Evolutionary conservation across 495 filamentous ascomycete species (phyloP).

Genomic region (Sordaria brevicollis): DNA sequence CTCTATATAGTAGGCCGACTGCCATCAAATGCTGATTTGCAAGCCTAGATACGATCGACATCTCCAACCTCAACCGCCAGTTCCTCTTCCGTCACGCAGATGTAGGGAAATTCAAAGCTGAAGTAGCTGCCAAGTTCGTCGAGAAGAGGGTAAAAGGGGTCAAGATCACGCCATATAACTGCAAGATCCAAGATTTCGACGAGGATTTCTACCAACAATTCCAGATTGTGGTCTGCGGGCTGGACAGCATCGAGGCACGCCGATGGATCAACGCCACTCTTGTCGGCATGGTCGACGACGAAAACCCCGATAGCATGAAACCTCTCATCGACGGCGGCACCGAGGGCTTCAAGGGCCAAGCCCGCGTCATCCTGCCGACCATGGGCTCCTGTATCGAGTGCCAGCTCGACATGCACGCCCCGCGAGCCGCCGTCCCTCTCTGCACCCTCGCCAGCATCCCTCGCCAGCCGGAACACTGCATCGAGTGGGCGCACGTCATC

Average conservation of each 20-base stretch:
- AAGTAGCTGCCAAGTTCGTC: constrained; percentile 85
- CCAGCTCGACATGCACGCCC: constrained; percentile 95
- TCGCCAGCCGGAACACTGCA: constrained; percentile 94
- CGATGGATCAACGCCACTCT: constrained; percentile 97
- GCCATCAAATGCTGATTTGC: not conserved
- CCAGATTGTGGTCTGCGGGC: constrained; percentile 83
- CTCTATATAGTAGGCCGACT: not conserved
- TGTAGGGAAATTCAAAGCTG: constrained; percentile 89
- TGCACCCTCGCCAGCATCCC: constrained; percentile 97
- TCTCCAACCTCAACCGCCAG: constrained; percentile 95
- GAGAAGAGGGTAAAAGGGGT: constrained; percentile 80
- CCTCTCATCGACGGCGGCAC: constrained; percentile 95
- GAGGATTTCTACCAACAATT: constrained; percentile 98
- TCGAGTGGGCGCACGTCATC: constrained; percentile 95
- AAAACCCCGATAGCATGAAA: constrained; percentile 67
- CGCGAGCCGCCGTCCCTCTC: constrained; percentile 83
- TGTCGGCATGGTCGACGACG: constrained; percentile 71
- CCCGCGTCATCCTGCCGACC: constrained; percentile 83
- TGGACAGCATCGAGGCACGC: constrained; percentile 94
- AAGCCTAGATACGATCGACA: constrained; percentile 73
- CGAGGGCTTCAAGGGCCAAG: constrained; percentile 97
- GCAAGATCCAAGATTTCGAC: constrained; percentile 94
- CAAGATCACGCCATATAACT: constrained; percentile 84
- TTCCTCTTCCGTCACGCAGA: constrained; percentile 91
- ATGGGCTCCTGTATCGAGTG: constrained; percentile 96